Evolutionary conservation across 805 yeast species (phyloP).

Genomic region (Wickerhamiella brachini): DNA sequence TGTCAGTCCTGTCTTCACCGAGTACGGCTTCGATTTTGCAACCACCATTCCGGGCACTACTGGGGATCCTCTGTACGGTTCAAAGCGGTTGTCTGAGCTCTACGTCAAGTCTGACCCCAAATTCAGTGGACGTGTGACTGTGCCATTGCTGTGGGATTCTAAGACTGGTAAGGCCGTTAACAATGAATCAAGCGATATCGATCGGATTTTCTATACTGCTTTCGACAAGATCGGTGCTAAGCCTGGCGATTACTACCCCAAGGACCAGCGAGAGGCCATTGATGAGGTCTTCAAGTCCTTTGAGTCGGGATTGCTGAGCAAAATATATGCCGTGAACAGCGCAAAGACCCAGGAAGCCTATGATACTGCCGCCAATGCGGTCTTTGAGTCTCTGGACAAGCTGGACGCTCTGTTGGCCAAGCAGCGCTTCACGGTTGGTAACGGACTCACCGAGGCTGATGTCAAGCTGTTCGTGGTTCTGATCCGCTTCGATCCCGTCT

Average conservation of each 20-base stretch:
- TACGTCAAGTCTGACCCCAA: conserved; percentile 64
- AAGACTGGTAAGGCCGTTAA: conserved; percentile 68
- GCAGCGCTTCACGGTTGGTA: conserved; percentile 39
- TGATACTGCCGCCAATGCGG: conserved; percentile 43
- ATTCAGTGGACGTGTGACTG: conserved; percentile 75
- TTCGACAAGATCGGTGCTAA: conserved; percentile 37
- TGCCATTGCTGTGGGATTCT: conserved; percentile 86
- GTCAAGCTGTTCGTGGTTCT: conserved; percentile 73
- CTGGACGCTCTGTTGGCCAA: conserved; percentile 16
- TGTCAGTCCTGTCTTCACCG: conserved; percentile 82
- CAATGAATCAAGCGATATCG: conserved; percentile 81
- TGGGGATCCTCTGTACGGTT: conserved; percentile 44
- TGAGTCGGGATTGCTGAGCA: conserved; percentile 35
- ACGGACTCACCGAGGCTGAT: conserved; percentile 73
- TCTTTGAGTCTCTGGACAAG: conserved; percentile 48
- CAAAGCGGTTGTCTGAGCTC: conserved; percentile 47
- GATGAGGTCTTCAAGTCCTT: conserved; percentile 70
- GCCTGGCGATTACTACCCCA: conserved; percentile 49
- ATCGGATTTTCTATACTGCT: conserved; percentile 64
- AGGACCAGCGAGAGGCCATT: conserved; percentile 36
- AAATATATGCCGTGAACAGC: conserved; percentile 81
- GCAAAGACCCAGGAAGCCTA: conserved; percentile 68
- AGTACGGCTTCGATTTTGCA: conserved; percentile 72
- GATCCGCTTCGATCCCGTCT: conserved; percentile 78
- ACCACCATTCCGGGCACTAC: conserved; percentile 32